phyloP scores from a whole-genome alignment of 2,329 filamentous ascomycete genomes.

The Aspergillus sp. region DNA sequence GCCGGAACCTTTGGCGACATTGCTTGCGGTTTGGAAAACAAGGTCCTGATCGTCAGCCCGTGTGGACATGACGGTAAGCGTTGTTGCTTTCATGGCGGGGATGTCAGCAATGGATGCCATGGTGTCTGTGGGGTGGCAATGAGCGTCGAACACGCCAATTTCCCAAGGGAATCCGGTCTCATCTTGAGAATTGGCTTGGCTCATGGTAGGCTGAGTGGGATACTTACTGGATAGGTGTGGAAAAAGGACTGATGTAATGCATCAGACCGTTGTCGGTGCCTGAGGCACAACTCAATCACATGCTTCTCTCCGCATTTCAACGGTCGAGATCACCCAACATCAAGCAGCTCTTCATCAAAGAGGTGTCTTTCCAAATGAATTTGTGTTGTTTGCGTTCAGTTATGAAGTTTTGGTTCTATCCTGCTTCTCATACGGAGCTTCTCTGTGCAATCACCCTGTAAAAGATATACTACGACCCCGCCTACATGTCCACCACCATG shows the following conservation, averaged over 20 bases:
- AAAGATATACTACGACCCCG: background rate
- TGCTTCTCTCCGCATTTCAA: slow-evolving; percentile 4
- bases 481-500: slow-evolving; percentile 30
- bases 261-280: background rate
- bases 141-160: slow-evolving; percentile 62
- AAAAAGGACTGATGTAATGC: background rate
- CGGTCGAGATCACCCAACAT: background rate
- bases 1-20: slow-evolving; percentile 34
- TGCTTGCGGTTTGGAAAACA: slow-evolving; percentile 51
- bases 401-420: background rate
- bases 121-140: slow-evolving; percentile 67
- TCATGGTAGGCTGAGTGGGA: background rate
- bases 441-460: background rate
- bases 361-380: background rate
- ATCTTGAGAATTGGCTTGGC: slow-evolving; percentile 11
- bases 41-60: slow-evolving; percentile 61
- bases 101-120: slow-evolving; percentile 57
- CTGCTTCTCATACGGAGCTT: background rate
- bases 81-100: slow-evolving; percentile 56
- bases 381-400: background rate
- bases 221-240: background rate
- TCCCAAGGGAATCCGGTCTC: slow-evolving; percentile 57
- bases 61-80: slow-evolving; percentile 64
- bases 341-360: background rate
- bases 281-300: slow-evolving; percentile 8